Evolutionary conservation across 73 alveolate species (phyloP).

Genomic region (Strombidium stylifer): DNA sequence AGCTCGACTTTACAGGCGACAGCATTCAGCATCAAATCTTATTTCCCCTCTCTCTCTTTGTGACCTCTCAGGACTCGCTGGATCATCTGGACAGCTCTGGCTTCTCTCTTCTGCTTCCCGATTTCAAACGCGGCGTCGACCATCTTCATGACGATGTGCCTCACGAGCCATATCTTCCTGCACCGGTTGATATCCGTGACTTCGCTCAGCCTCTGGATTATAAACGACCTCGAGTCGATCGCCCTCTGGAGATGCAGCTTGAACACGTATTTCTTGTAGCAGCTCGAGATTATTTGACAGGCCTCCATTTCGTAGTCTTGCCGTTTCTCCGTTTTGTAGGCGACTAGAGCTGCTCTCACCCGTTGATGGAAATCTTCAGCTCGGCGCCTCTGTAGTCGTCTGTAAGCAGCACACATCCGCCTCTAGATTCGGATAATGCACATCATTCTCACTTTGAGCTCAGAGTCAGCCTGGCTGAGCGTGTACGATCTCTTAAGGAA

Average conservation of each 20-base stretch:
- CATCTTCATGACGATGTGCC: conserved; percentile 2
- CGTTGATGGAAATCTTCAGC: conserved; percentile 24
- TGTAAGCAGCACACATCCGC: not conserved
- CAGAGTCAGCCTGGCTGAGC: not conserved
- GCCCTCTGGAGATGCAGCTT: conserved; percentile 12
- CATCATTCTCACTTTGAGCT: not conserved
- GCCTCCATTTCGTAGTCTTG: conserved; percentile 46
- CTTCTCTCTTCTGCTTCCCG: conserved; percentile 39
- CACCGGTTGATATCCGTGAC: conserved; percentile 3
- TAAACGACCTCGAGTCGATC: conserved; percentile 13
- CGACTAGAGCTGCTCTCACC: conserved; percentile 8
- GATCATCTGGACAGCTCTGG: conserved; percentile 37
- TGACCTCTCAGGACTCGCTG: conserved; percentile 61
- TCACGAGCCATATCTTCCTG: conserved; percentile 28
- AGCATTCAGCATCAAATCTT: conserved; percentile 45
- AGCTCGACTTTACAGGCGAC: conserved; percentile 36
- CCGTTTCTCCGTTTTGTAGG: conserved; percentile 41
- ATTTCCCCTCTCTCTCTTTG: conserved; percentile 36
- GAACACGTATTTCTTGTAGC: conserved; percentile 25
- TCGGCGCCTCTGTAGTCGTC: not conserved
- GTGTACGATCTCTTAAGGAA: conserved; percentile 8
- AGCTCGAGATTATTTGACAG: conserved; percentile 18
- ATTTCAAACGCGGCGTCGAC: conserved; percentile 43
- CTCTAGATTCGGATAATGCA: not conserved
- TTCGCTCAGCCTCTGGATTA: conserved; percentile 14